Conservation (phyloP, 345 rosid species). For the Theobroma cacao region DNA sequence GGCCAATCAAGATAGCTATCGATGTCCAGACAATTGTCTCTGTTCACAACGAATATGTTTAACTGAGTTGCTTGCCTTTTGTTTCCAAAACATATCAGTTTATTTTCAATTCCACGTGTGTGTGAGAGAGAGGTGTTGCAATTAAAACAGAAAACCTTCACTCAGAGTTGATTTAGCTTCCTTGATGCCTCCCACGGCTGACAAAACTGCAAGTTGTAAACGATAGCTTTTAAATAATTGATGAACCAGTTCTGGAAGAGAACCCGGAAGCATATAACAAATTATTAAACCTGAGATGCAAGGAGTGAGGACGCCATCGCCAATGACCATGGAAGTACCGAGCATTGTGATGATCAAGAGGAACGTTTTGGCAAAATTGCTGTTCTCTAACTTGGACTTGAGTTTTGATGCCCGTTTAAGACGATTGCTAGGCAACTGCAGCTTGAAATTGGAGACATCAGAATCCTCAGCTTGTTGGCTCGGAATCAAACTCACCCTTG, state of each 20-base stretch:
- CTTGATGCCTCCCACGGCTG: constrained; percentile 53
- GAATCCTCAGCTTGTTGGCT: constrained; percentile 43
- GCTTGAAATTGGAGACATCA: constrained; percentile 31
- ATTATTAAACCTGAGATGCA: constrained; percentile 41
- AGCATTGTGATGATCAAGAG: constrained; percentile 44
- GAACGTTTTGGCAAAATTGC: constrained; percentile 29
- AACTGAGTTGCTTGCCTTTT: background rate
- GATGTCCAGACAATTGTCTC: constrained; percentile 46
- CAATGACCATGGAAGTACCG: constrained; percentile 54
- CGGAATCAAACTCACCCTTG: constrained; percentile 46
- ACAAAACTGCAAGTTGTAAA: constrained; percentile 34
- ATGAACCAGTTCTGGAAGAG: background rate
- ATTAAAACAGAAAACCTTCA: constrained; percentile 17
- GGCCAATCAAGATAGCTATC: constrained; percentile 31
- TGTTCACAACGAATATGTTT: background rate
- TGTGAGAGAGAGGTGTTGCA: background rate
- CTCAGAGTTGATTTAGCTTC: constrained; percentile 22
- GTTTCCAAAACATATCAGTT: background rate
- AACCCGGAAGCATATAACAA: background rate
- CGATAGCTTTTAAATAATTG: background rate
- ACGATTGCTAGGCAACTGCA: constrained; percentile 32
- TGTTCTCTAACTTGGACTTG: constrained; percentile 30
- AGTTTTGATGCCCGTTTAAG: constrained; percentile 25
- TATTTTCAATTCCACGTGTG: background rate
- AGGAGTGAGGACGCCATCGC: constrained; percentile 60